Percentiles rank a stretch among this genome's conserved stretches.
phyloP scores from a whole-genome alignment of 257 asterid genomes.

The Solanum pinnatisectum region DNA sequence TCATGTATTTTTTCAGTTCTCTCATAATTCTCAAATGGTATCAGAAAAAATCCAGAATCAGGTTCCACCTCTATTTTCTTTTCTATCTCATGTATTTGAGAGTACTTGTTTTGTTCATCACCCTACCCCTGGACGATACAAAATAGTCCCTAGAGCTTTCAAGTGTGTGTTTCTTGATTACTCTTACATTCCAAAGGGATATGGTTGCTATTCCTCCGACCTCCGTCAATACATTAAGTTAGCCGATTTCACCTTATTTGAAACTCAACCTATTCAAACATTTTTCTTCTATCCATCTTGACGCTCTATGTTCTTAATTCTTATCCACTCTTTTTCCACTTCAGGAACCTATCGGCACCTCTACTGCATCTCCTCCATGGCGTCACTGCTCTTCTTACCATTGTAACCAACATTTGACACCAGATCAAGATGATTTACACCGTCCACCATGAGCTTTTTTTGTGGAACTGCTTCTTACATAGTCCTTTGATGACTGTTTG shows the following conservation, averaged over 20 bases:
- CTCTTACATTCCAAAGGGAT: not conserved
- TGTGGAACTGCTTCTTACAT: not conserved
- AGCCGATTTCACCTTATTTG: not conserved
- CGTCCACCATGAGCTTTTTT: not conserved
- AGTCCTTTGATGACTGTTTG: not conserved
- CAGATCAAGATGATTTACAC: not conserved
- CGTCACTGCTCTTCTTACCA: not conserved
- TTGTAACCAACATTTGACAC: not conserved
- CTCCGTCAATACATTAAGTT: not conserved
- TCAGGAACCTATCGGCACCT: not conserved
- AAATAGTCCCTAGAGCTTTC: not conserved
- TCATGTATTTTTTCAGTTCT: not conserved
- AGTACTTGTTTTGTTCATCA: not conserved
- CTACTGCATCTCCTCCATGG: not conserved
- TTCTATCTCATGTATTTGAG: not conserved
- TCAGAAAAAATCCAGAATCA: not conserved
- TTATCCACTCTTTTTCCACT: not conserved
- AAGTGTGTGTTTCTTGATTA: not conserved
- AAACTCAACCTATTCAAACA: not conserved
- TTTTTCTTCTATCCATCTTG: not conserved
- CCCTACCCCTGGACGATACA: not conserved
- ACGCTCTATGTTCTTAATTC: too few relatives aligned
- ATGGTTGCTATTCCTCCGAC: not conserved
- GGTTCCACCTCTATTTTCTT: not conserved
- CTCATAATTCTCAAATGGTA: not conserved